Conservation (phyloP, 1,284 basidiomycete species). For the Apiotrichum laibachii region DNA sequence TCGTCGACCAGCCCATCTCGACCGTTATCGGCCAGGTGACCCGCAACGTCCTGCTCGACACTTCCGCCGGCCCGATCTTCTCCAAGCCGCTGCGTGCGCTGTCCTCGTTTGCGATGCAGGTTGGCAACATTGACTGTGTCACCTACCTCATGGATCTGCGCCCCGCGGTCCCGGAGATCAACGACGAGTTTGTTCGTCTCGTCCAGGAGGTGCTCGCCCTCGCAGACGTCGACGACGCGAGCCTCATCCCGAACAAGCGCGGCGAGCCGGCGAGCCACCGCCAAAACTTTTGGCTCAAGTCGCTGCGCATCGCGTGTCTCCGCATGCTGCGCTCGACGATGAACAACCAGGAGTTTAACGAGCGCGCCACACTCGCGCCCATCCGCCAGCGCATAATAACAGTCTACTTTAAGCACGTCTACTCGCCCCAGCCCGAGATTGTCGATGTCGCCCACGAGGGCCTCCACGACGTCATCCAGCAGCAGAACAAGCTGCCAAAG, state of each 20-base stretch:
- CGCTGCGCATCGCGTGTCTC: slow-evolving; percentile 93
- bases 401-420: slow-evolving; percentile 98
- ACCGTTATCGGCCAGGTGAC: slow-evolving; percentile 76
- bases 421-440: slow-evolving; percentile 87
- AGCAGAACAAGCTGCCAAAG: slow-evolving; percentile 90
- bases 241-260: slow-evolving; percentile 57
- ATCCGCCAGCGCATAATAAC: slow-evolving; percentile 87
- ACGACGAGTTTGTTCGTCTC: slow-evolving; percentile 87
- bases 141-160: slow-evolving; percentile 83
- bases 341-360: slow-evolving; percentile 89
- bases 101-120: slow-evolving; percentile 92
- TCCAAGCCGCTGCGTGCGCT: slow-evolving; percentile 95
- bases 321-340: slow-evolving; percentile 90
- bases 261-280: slow-evolving; percentile 74
- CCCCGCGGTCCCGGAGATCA: slow-evolving; percentile 82
- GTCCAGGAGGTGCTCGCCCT: slow-evolving; percentile 92
- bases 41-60: slow-evolving; percentile 76
- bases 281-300: slow-evolving; percentile 76
- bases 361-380: slow-evolving; percentile 63
- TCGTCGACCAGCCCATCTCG: slow-evolving; percentile 68
- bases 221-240: slow-evolving; percentile 90
- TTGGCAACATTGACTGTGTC: slow-evolving; percentile 96
- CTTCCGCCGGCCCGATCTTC: slow-evolving; percentile 66
- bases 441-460: slow-evolving; percentile 96
- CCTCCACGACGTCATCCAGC: slow-evolving; percentile 80